A percentile compares a stretch with the other conserved stretches of the same genome.
Conservation (phyloP, 2,329 filamentous ascomycete genomes). For the Fusarium compactum region DNA sequence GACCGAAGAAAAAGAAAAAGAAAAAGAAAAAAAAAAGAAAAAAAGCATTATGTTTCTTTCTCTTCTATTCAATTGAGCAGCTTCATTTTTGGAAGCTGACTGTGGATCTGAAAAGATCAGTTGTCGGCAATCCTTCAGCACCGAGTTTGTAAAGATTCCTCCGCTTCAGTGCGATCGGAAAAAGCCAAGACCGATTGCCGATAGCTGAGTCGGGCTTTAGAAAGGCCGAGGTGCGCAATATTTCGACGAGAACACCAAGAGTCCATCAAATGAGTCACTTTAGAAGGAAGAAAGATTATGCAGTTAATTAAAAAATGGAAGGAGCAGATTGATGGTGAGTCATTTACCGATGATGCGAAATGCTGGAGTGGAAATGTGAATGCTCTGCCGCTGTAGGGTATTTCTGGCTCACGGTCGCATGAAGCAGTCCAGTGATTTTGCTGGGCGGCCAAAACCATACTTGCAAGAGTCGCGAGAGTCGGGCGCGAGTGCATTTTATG, state of each 20-base stretch:
- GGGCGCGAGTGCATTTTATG: background rate
- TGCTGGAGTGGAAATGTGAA: background rate
- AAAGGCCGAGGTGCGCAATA: slow-evolving; percentile 15
- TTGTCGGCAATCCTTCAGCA: background rate
- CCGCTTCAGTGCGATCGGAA: background rate
- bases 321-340: background rate
- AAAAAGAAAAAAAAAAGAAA: no score
- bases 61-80: no score
- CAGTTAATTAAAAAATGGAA: background rate
- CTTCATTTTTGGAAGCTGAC: background rate
- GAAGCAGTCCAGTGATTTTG: background rate
- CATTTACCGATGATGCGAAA: background rate
- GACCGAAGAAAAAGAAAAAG: no score
- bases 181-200: background rate
- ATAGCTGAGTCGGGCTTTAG: background rate
- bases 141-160: background rate
- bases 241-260: background rate
- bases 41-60: fast-evolving
- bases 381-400: background rate
- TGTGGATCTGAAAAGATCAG: fast-evolving
- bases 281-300: background rate
- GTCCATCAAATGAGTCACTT: slow-evolving; percentile 10
- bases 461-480: fast-evolving
- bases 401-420: no score
- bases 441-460: background rate